Percentiles rank a stretch among this genome's conserved stretches.
Evolutionary conservation across 495 filamentous ascomycete genomes (phyloP).

Genomic region (Lentithecium fluviatile): DNA sequence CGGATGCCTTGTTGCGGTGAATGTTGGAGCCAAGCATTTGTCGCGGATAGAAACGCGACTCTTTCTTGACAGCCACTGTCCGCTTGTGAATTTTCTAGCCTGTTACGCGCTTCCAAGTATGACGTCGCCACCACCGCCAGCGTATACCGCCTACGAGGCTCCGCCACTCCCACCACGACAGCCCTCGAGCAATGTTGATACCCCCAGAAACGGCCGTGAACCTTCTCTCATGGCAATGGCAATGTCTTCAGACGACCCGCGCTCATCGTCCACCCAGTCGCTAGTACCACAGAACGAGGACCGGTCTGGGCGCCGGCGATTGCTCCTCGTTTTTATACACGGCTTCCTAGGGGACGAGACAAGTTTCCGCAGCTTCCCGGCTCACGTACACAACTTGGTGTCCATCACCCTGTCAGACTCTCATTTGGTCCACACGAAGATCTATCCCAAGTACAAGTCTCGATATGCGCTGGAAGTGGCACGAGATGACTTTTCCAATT

Average conservation of each 20-base stretch:
- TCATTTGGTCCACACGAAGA: conserved; percentile 81
- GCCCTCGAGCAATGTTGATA: not conserved
- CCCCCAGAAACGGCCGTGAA: not conserved
- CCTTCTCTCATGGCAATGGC: conserved; percentile 6
- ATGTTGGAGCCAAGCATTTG: no score
- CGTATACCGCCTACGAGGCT: not conserved
- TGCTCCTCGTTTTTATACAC: conserved; percentile 84
- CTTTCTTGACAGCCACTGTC: no score
- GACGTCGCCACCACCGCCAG: conserved; percentile 16
- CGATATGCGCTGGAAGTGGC: conserved; percentile 71
- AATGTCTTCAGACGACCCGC: conserved; percentile 53
- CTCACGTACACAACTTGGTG: conserved; percentile 78
- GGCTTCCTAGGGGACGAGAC: conserved; percentile 91
- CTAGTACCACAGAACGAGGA: conserved; percentile 51
- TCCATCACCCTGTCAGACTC: conserved; percentile 65
- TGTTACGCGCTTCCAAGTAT: not conserved
- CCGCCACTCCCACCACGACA: conserved; percentile 12
- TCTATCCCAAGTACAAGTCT: conserved; percentile 89
- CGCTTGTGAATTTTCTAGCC: no score
- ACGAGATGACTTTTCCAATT: conserved; percentile 75
- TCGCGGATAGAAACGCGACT: no score
- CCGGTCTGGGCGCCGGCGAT: conserved; percentile 52
- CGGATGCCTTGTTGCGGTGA: no score
- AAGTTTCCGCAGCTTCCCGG: conserved; percentile 83
- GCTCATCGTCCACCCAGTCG: conserved; percentile 64